Evolutionary conservation across 23 red algal genomes (phyloP).

Genomic region (Gracilaria domingensis): DNA sequence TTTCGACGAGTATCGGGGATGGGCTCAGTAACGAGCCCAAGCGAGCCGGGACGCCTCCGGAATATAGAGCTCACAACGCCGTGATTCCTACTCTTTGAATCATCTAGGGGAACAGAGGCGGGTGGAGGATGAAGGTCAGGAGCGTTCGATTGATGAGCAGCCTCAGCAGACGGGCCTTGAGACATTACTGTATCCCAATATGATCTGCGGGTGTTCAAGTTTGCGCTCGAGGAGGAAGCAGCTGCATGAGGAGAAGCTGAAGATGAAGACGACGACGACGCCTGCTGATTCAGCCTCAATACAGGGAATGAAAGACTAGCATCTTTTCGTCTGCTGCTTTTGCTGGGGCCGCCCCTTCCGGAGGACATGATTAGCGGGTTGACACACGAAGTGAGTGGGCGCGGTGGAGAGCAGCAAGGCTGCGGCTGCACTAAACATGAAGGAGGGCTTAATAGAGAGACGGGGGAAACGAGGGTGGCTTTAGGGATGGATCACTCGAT

Average conservation of each 20-base stretch:
- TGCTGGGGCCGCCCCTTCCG: neutral
- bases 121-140: neutral
- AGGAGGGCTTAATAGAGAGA: neutral
- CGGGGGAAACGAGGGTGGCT: neutral
- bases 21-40: constrained; percentile 3
- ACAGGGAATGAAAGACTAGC: constrained; percentile 20
- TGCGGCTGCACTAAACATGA: too few relatives aligned
- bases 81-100: neutral
- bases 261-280: neutral
- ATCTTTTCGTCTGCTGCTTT: neutral
- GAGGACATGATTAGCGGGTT: neutral
- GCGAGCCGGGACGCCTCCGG: constrained; percentile 1
- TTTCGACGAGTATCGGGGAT: constrained; percentile 18
- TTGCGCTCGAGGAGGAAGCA: neutral
- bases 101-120: neutral
- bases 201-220: neutral
- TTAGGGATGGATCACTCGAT: neutral
- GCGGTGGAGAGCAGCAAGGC: neutral
- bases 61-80: neutral
- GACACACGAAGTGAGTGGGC: neutral
- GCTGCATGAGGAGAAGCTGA: neutral
- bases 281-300: constrained; percentile 1
- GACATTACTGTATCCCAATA: constrained; percentile 31
- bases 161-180: neutral
- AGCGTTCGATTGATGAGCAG: neutral